Base-by-base conservation (phyloP, 768 basidiomycete species). In the Lactarius tabidus region DNA sequence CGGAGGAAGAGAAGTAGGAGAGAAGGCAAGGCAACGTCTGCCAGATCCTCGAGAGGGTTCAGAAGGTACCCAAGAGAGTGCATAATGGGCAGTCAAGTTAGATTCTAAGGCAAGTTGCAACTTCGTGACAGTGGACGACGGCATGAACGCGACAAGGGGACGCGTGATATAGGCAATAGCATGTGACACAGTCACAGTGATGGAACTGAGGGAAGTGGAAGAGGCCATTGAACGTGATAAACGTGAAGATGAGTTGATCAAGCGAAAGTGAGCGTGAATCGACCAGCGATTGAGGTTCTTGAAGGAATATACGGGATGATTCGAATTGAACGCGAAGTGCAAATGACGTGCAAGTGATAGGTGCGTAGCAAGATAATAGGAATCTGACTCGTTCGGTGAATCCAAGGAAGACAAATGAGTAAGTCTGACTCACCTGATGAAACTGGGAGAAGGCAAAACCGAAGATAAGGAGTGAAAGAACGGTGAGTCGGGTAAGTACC, bases 131-230 rank as follows among this genome's bases (percentile, higher is more conserved):
- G 84, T 84, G 62, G 81, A 78, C 52, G 84, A 79, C n/a, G 87
- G 76, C 75, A 88, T 84, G 45, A 80, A 76, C 60, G 75, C 71
- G 70, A 81, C 78, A 66, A 91, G 82, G 63, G 88, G 84, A 38
- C 82, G 81, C 41, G 88, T 90, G 74, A 93, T 80, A 79, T 85
- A 90, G 63, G 85, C 78, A 74, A 91, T 82, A 74, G 86, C 86
- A 71, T 92, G 87, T 65, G 87, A 81, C 74, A 93, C 83, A 68
- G 89, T 82, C 76, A 84, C 74, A 67, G 86, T 79, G 75, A 93
- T 85, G 70, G 74, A 67, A 45, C 70, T 59, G 66, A 75, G 80
- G 70, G 81, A 76, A 70, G 83, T 31, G 26, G 59, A 66, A 51
- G 64, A 63, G 28, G 60, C 41, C 57, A 69, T 61, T 54, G 60